Evolutionary conservation across 2,329 filamentous ascomycete species (phyloP), one percentile per base, ranked within the genome.

Genomic region (Purpureocillium takamizusanense): DNA sequence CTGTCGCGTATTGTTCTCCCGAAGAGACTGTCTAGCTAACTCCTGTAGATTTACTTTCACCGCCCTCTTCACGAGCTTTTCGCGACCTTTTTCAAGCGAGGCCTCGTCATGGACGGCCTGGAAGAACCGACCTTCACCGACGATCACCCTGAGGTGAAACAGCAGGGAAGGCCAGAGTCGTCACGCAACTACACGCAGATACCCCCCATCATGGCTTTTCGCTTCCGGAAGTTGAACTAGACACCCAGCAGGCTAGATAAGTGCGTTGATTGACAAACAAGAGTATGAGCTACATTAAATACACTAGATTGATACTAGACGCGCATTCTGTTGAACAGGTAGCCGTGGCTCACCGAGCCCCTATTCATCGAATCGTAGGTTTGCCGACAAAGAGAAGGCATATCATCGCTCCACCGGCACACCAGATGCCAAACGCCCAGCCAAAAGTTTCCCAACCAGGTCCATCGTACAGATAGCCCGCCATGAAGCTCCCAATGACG

Each of bases 61-160:
- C 60, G 67, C 1, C 63, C 69, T 0, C 51, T 71, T 18, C 59
- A 65, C 37, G 60, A 67, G 41, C 53, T 72, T 1, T 57, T 72
- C 27, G 50, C 55, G 2, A 53, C 53, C 4, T 72, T 71, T 44
- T 68, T 70, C 47, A 50, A 50, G 18, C 52, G 48, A 2, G 61
- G 60, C 0, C 46, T 72, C 18, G 58, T 65, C 6, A 52, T 71
- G 46, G 68, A 70, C 44, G 61, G 55, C 3, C 51, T 72, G 34
- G 66, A 70, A 38, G 69, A 72, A 50, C 62, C 64, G 1, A 61
- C 63, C 3, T 71, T 72, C 38, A 55, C 50, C 2, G 51, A 61
- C 14, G 59, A 59, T 7, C 57, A 62, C 32, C 42, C 36, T 0
- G 45, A 53, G 10, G 35, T 48, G 2, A 36, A 45, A 7, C 46